Base-by-base conservation (phyloP, 1,139 yeast genomes). In the Maudiozyma humilis region DNA sequence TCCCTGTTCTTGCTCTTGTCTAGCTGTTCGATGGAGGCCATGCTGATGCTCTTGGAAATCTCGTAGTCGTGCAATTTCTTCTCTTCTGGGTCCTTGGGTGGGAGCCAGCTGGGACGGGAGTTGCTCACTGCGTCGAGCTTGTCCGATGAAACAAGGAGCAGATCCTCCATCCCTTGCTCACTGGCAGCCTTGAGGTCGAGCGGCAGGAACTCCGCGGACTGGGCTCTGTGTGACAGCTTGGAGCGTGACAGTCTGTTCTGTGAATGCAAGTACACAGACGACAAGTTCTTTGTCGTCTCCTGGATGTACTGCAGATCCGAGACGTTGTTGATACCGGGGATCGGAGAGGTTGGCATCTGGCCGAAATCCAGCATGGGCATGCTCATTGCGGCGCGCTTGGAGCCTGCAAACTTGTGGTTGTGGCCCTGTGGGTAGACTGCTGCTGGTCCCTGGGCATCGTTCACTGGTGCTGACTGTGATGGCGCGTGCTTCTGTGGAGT, bases 91-190 rank as follows among this genome's bases (percentile, higher is more conserved):
- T 63, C 62, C 54, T 73, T 73, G 12, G 78, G 78, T 10, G 78
- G 78, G 25, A 73, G 52, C 73, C 77, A 72, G 39, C 71, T 63
- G 2, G 78, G 78, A 43, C 78, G 64, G 1, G 77, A 67, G 13
- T 67, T 67, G 14, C 73, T 59, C 16, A 68, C 52, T 30, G 57
- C 52, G 38, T 68, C 64, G 41, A 69, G 46, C 54, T 71, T 73
- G 51, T 70, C 74, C 31, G 60, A 65, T 0, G 79, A 74, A 1
- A 75, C 67, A 27, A 75, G 54, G 39, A 62, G 57, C 45, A 71
- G 52, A 52, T 76, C 79, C 44, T 76, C 80, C 45, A 73, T 55
- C 1, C 73, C 70, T 29, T 60, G 54, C 13, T 54, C 58, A 27
- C 66, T 60, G 1, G 70, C 70, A 27, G 59, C 58, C 41, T 59